These are phyloP conservation scores for Lagenidium sp. DNA, from an alignment of 352 stramenopile species.

Conservation along the genomic window DNA sequence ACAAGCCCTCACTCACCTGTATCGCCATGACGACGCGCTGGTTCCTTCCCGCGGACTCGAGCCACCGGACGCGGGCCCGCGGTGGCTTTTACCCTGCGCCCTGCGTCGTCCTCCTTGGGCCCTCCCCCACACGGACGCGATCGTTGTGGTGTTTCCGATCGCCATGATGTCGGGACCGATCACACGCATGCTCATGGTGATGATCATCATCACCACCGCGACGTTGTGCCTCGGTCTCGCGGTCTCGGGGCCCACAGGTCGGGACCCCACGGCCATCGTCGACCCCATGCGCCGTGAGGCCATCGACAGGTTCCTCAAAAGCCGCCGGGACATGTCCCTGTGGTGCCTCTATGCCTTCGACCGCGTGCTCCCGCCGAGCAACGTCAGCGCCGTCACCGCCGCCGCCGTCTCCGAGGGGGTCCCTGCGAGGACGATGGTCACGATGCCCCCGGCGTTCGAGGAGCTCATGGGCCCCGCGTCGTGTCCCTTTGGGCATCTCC, in stretches of 20 bases:
- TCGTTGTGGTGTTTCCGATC: too few species aligned
- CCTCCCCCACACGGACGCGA: too few species aligned
- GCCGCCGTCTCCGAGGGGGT: not conserved
- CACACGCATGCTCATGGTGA: not conserved
- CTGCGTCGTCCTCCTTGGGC: too few species aligned
- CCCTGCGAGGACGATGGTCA: not conserved
- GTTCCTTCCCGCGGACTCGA: too few species aligned
- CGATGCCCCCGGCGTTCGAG: slow-evolving; percentile 12
- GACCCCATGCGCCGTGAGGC: slow-evolving; percentile 2
- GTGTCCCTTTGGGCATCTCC: slow-evolving; percentile 60
- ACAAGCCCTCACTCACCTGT: too few species aligned
- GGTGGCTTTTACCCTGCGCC: too few species aligned
- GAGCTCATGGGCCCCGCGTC: slow-evolving; percentile 10
- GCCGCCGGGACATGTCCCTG: slow-evolving; percentile 4
- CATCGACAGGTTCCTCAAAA: slow-evolving; percentile 14
- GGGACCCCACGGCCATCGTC: not conserved
- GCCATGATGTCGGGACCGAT: too few species aligned
- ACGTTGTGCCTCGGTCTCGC: too few species aligned
- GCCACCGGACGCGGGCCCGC: too few species aligned
- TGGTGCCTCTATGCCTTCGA: slow-evolving; percentile 39
- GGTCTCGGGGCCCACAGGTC: too few species aligned
- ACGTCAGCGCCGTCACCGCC: not conserved
- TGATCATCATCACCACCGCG: not conserved
- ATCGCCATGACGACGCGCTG: too few species aligned
- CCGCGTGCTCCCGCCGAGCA: not conserved